Base-by-base conservation (phyloP, 2,329 filamentous ascomycete genomes). In the Colletotrichum tanaceti region DNA sequence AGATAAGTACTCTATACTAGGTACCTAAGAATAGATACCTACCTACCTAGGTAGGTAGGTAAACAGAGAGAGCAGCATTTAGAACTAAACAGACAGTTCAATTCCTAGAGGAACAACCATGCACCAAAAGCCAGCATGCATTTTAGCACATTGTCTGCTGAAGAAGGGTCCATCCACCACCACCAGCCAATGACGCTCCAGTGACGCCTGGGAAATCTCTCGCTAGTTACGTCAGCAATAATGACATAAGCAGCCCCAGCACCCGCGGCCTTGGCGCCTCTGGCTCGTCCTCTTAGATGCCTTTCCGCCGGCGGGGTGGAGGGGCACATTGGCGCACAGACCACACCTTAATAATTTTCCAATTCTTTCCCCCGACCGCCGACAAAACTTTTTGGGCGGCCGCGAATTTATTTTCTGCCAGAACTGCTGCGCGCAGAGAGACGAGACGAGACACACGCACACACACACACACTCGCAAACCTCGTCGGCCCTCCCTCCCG, bases 321-420 rank as follows among this genome's bases (percentile, higher is more conserved):
- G 65, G 71, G 62, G 71, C 66, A 72, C 16, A 2, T 3, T 1
- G 0, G 55, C 7, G 75, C 75, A 77, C 75, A 65, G 74, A 74
- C 75, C 76, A 74, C 67, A 76, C 71, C 76, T 77, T 74, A 75
- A 74, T 73, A 41, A 41, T 63, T 59, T 57, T 65, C 60, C 49
- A 32, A 32, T 32, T 9, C 28, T 32, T 9, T 64, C 38, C 68
- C 43, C 68, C 70, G 70, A 71, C 55, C 68, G 64, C 70, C 70
- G 70, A 71, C 68, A 75, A 74, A 73, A 68, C 71, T 71, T 73
- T 63, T 71, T 68, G 68, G 28, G 68, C 68, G 65, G 65, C 60
- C 60, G 53, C 47, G 16, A 38, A 44, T 57, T 67, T 68, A 63
- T 65, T 66, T 62, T 68, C 58, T 35, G 28, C 44, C 46, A 20